These are phyloP conservation scores for Beta macrorhiza DNA, from an alignment of 179 eudicot genomes.

Conservation along the genomic window DNA sequence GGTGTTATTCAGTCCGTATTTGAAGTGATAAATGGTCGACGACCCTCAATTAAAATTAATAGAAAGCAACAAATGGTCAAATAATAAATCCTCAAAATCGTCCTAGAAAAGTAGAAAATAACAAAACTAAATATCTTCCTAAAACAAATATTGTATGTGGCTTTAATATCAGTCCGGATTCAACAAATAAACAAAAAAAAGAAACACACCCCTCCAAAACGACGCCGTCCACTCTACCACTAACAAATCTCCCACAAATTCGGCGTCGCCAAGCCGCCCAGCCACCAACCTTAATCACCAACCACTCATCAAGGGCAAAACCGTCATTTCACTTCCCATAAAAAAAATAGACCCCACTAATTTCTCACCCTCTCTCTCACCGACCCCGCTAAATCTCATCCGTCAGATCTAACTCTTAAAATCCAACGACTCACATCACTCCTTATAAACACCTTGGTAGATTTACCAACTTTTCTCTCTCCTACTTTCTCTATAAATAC, in stretches of 20 bases:
- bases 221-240: background rate
- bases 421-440: slow-evolving; percentile 20
- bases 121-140: background rate
- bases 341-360: background rate
- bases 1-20: too few species aligned
- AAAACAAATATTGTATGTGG: background rate
- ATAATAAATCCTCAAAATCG: background rate
- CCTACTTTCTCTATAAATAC: slow-evolving; percentile 28
- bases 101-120: background rate
- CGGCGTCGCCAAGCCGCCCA: background rate
- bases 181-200: background rate
- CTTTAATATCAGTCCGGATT: slow-evolving; percentile 10
- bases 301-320: slow-evolving; percentile 15
- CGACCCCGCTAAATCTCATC: slow-evolving; percentile 25
- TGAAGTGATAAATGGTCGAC: background rate
- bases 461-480: background rate
- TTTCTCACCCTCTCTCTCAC: slow-evolving; percentile 27
- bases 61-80: background rate
- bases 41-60: background rate
- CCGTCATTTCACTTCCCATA: background rate
- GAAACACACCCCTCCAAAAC: background rate
- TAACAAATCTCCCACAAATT: background rate
- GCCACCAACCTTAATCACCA: background rate
- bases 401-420: slow-evolving; percentile 1
- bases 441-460: background rate